Base-by-base conservation (phyloP, 2,329 filamentous ascomycete genomes). In the Metarhizium brunneum region DNA sequence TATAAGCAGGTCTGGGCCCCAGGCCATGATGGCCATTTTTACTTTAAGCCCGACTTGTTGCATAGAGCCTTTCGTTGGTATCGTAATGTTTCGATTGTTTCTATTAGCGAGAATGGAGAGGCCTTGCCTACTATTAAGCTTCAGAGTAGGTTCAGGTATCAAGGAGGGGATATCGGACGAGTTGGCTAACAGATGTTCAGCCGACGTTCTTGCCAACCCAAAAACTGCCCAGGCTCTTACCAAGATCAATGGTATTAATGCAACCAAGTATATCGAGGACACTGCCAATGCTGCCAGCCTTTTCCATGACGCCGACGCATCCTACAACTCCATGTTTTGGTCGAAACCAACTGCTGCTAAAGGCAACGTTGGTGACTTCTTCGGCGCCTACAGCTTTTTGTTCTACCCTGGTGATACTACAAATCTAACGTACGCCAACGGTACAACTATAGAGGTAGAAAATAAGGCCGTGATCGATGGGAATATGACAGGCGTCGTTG, bases 11-110 rank as follows among this genome's bases (percentile, higher is more conserved):
- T 84, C 40, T 62, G 63, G 40, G 73, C 74, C 29, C 53, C 56
- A 5, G 79, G 81, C 3, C 83, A 87, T 60, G 85, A 89, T 63
- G 83, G 84, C 1, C 86, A 89, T 63, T 83, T 86, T 52, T 69
- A 56, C 49, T 54, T 62, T 2, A 57, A 57, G 32, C 54, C 56
- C 32, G 61, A 62, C 55, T 52, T 58, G 29, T 30, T 62, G 6
- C 25, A 47, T 2, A 56, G 47, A 14, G 56, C 55, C 11, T 59
- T 62, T 48, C 49, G 38, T 11, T 62, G 52, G 51, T 55, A 10
- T 18, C 60, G 60, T 6, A 35, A 36, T 45, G 13, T 68, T 73
- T 64, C 58, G 13, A 29, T 85, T 63, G 66, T 73, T 5, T 73
- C 71, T 6, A 62, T 71, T 52, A 69, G 68, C 58, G 64, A 71